Conservation (phyloP, 2,329 filamentous ascomycete genomes). For the Cryphonectria japonica region DNA sequence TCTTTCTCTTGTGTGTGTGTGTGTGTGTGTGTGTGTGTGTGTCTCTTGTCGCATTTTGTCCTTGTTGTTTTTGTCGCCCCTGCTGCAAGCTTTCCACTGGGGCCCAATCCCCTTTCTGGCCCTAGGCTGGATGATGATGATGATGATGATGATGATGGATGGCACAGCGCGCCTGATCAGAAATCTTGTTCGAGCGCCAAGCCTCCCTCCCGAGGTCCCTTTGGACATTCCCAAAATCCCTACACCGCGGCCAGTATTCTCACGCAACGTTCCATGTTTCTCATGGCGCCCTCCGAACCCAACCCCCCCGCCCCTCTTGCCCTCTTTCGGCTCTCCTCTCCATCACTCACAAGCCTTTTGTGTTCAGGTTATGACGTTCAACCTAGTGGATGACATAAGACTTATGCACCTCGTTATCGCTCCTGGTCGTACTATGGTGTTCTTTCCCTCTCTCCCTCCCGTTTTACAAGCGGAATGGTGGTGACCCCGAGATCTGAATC, state of each 20-base stretch:
- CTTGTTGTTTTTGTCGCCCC: not conserved
- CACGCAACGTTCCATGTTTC: conserved; percentile 12
- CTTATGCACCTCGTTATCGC: not conserved
- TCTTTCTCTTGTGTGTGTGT: too few species aligned
- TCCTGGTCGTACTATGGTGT: not conserved
- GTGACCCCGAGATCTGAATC: not conserved
- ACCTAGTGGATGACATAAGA: not conserved
- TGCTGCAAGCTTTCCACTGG: not conserved
- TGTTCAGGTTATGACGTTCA: not conserved
- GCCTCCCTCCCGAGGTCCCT: not conserved
- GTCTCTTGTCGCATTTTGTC: not conserved
- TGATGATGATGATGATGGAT: not conserved
- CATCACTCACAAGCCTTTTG: not conserved
- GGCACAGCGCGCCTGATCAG: conserved; percentile 9
- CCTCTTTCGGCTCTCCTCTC: not conserved
- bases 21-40: too few species aligned
- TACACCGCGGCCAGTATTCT: not conserved
- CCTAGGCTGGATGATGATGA: conserved; percentile 10
- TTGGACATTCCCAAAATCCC: not conserved
- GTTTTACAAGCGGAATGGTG: not conserved
- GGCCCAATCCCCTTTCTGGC: not conserved
- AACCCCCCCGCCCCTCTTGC: not conserved
- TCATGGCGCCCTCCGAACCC: conserved; percentile 2
- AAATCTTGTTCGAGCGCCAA: conserved; percentile 10
- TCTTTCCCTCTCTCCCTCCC: too few species aligned